Base-by-base conservation (phyloP, 164 flowering plant species). In the Platanus orientalis region DNA sequence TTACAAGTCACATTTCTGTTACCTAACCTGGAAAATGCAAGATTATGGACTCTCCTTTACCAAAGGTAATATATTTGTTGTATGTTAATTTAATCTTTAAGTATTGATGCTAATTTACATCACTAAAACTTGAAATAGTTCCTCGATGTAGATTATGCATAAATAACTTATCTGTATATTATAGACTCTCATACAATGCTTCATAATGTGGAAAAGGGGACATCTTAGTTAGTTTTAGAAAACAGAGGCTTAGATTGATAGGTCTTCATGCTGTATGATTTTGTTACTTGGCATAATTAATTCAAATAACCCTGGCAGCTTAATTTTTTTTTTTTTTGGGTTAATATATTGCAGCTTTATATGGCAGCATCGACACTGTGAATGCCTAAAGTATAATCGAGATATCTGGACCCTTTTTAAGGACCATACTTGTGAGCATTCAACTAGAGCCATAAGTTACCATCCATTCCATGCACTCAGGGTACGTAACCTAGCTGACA, bases 341-440 rank as follows among this genome's bases (percentile, higher is more conserved):
- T n/a, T n/a, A n/a, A n/a, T n/a, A n/a, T n/a, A n/a, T n/a, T n/a
- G n/a, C n/a, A n/a, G n/a, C n/a, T n/a, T n/a, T n/a, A n/a, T n/a
- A n/a, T 90, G 79, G 63, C 80, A 83, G 75, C 87, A 83, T 58
- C 81, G 77, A 42, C 81, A 79, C 30, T 80, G 86, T 64, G 78
- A 80, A 63, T 75, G 75, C 63, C 81, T 82, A 36, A 80, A 79
- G 64, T 78, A 78, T 20, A 82, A 82, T 73, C 86, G 83, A 23
- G 83, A 82, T 60, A 78, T 80, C 16, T 80, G 78, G 65, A 82
- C 86, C 11, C 74, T 82, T 32, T 82, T 82, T 70, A 75, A 73
- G 29, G 86, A 82, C 61, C 86, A 82, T 60, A 49, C 79, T 12
- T 82, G 86, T 69, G 79, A 73, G 50, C 79, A 73, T 54, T 75